Evolutionary conservation across 2,329 filamentous ascomycete genomes (phyloP), one percentile per base, ranked within the genome.

Genomic region (Berkeleyomyces basicola): DNA sequence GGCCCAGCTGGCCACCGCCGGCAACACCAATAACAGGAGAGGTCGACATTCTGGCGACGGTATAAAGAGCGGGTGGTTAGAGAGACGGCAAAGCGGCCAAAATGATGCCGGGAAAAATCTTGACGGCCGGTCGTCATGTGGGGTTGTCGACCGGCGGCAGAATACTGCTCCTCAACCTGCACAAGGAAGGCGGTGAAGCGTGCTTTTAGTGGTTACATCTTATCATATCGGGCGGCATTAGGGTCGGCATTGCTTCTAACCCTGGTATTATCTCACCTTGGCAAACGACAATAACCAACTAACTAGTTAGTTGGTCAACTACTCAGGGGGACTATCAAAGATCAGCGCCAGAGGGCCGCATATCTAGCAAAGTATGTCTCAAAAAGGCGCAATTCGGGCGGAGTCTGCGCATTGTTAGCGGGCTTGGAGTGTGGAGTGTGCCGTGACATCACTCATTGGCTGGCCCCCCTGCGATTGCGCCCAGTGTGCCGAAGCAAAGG

Each of bases 1-100:
- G 88, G 65, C 92, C 93, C 47, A 99, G 81, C 75, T 91, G 88
- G 69, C 88, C 88, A 60, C 79, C 79, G 65, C 79, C 79, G 1
- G 82, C 72, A 61, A 82, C 73, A 63, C 79, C 79, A 63, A 82
- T 75, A 49, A 77, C 72, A n/a, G 75, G 74, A 44, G 69, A 67
- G 61, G 67, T 70, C 42, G 66, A 66, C 70, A 72, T 71, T 61
- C 46, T 68, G 58, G 58, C 4, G 44, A 23, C 10, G 4, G 33
- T 23, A 53, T 57, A 37, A 14, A 31, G 37, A 39, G 23, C 10
- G 51, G 23, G 4, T 14, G 14, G 10, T 9, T 7, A 4, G 31
- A n/a, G 47, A 42, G 31, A 36, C 42, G 46, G 11, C 2, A 7
- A 23, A 33, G 1, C 44, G 37, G 11, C 11, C 10, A 7, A 39